Base-by-base conservation (phyloP, 495 filamentous ascomycete genomes). In the Cryomyces minteri region DNA sequence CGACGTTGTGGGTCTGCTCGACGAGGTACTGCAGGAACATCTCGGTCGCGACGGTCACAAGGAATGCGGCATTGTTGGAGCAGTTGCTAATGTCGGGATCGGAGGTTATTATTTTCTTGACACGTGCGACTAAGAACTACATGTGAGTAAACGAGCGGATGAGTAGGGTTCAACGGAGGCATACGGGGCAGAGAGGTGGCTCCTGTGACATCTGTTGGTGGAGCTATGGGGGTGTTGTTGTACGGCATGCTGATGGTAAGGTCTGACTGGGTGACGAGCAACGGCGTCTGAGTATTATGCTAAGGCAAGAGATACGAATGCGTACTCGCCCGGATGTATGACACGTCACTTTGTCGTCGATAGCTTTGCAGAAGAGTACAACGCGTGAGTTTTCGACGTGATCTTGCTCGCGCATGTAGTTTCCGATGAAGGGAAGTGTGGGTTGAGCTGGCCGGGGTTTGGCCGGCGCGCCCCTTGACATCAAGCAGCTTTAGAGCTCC, bases 11-110 rank as follows among this genome's bases (percentile, higher is more conserved):
- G 30, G 76, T 82, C 64, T 93, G 83, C 48, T 78, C 74, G 29
- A 84, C 78, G 32, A 98, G 72, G 58, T 95, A 79, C 57, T 93
- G 84, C 50, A 98, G 82, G 70, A 98, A 98, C 77, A 94, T 79
- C 62, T 96, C 90, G 8, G 90, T 85, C 43, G 90, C 90, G 44
- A 93, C 70, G 9, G 88, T 86, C 53, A 95, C 87, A 43, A 86
- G 77, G 62, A 96, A 94, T n/a, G 86, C 84, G 46, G 86, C 88
- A 49, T 88, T 92, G 58, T 84, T 92, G 37, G 87, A 92, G 59
- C 84, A 88, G 58, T 77, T 70, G 48, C 60, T 63, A 51, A 94
- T 80, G 50, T 95, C 90, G 31, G 81, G 79, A 62, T 99, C 90
- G 12, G 84, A 69, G 11, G 74, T 70, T 43, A 99, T 82, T 54